Conservation (phyloP, 768 basidiomycete genomes). For the Psilocybe cyanescens region DNA sequence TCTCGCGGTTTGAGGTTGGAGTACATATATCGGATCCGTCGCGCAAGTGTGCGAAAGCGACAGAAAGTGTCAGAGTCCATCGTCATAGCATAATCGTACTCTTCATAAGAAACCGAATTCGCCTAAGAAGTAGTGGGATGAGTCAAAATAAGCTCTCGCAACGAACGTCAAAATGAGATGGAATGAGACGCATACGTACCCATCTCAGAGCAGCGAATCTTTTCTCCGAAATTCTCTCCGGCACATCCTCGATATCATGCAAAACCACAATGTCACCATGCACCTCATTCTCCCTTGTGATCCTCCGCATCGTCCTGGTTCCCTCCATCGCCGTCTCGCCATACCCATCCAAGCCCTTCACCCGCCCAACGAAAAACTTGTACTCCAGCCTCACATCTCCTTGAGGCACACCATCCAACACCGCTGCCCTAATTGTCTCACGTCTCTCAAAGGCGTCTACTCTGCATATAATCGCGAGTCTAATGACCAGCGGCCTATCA, state of each 20-base stretch:
- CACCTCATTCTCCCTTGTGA: background rate
- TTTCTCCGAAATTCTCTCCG: constrained; percentile 6
- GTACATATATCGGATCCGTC: background rate
- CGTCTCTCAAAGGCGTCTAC: constrained; percentile 2
- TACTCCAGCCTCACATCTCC: constrained; percentile 5
- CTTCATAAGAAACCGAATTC: background rate
- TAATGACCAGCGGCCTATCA: background rate
- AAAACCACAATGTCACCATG: background rate
- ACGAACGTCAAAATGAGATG: background rate
- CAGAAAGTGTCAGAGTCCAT: constrained; percentile 11
- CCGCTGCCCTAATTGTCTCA: background rate
- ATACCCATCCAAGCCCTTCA: background rate
- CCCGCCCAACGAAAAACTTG: constrained; percentile 2
- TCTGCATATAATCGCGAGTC: constrained; percentile 2
- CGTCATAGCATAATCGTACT: constrained; percentile 6
- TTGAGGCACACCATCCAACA: background rate
- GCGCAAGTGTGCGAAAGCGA: constrained; percentile 3
- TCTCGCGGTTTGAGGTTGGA: background rate
- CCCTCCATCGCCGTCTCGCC: background rate
- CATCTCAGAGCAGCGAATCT: constrained; percentile 5
- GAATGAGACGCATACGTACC: background rate
- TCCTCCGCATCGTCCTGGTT: background rate
- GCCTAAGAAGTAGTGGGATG: background rate
- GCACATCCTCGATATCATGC: background rate
- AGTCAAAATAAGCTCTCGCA: background rate